Conservation (phyloP, 2,329 filamentous ascomycete species). For the Zymoseptoria brevis region DNA sequence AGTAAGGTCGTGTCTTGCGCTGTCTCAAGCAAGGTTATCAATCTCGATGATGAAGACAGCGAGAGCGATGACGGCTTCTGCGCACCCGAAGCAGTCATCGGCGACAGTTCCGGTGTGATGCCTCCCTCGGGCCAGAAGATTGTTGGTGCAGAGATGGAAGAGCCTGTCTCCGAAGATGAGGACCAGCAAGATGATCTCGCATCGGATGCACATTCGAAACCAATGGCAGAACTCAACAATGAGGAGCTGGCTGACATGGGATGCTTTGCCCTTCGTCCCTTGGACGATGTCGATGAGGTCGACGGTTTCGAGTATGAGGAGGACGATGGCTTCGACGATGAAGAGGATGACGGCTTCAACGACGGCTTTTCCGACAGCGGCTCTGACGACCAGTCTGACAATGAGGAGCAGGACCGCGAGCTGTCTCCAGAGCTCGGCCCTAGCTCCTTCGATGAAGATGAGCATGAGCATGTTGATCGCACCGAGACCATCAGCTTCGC, state of each 20-base stretch:
- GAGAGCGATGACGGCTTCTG: background rate
- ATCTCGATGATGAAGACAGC: conserved; percentile 17
- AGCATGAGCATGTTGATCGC: conserved; percentile 1
- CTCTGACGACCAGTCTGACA: conserved; percentile 3
- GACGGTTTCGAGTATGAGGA: conserved; percentile 13
- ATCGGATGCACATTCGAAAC: conserved; percentile 1
- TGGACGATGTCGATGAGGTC: conserved; percentile 4
- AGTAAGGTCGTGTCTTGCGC: conserved; percentile 1
- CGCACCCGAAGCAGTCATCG: background rate
- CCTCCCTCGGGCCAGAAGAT: background rate
- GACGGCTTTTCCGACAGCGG: conserved; percentile 3
- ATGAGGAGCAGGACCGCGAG: conserved; percentile 1
- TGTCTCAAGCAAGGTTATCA: conserved; percentile 6
- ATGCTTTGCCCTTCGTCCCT: background rate
- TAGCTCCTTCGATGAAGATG: conserved; percentile 1
- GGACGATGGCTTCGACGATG: conserved; percentile 10
- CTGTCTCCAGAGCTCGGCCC: conserved; percentile 13
- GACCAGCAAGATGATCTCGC: conserved; percentile 8
- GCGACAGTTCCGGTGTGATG: background rate
- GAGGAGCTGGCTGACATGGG: conserved; percentile 7
- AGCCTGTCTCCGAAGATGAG: background rate
- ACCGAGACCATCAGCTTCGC: conserved; percentile 7
- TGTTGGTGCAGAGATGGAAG: background rate
- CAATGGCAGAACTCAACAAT: background rate
- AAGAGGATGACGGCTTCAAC: conserved; percentile 5